Evolutionary conservation across 2,329 filamentous ascomycete genomes (phyloP).

Genomic region (Pseudocercospora vitis): DNA sequence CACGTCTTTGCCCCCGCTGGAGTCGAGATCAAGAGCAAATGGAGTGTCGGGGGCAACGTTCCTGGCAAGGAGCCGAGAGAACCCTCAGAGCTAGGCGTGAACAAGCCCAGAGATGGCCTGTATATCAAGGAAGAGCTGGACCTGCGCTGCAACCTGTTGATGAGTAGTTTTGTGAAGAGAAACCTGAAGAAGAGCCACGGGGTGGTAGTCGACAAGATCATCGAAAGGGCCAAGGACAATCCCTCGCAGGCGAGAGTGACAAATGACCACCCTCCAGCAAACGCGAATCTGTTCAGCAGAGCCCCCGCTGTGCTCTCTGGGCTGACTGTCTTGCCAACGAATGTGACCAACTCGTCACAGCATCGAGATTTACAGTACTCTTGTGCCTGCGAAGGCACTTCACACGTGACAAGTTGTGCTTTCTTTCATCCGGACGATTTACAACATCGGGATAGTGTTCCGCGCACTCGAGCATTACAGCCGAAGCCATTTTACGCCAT

Average conservation of each 20-base stretch:
- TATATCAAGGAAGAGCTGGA: constrained; percentile 85
- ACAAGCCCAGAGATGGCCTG: constrained; percentile 63
- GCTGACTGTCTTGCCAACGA: constrained; percentile 9
- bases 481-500: constrained; percentile 16
- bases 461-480: constrained; percentile 4
- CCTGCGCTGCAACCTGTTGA: constrained; percentile 75
- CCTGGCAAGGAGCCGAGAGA: constrained; percentile 65
- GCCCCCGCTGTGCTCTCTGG: constrained; percentile 6
- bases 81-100: constrained; percentile 61
- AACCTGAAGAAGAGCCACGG: constrained; percentile 76
- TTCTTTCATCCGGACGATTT: constrained; percentile 23
- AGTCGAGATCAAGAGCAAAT: constrained; percentile 74
- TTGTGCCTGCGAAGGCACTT: constrained; percentile 20
- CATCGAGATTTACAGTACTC: constrained; percentile 17
- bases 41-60: constrained; percentile 76
- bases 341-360: constrained; percentile 11
- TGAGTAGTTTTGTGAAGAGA: constrained; percentile 76
- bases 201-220: constrained; percentile 61
- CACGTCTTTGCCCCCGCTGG: constrained; percentile 82
- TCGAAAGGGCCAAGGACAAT: constrained; percentile 23
- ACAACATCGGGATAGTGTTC: constrained; percentile 6
- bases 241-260: neutral
- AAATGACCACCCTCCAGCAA: neutral
- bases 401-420: constrained; percentile 15
- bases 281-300: constrained; percentile 12